Evolutionary conservation across 1,284 basidiomycete species (phyloP).

Genomic region (Leccinum subrobustum): DNA sequence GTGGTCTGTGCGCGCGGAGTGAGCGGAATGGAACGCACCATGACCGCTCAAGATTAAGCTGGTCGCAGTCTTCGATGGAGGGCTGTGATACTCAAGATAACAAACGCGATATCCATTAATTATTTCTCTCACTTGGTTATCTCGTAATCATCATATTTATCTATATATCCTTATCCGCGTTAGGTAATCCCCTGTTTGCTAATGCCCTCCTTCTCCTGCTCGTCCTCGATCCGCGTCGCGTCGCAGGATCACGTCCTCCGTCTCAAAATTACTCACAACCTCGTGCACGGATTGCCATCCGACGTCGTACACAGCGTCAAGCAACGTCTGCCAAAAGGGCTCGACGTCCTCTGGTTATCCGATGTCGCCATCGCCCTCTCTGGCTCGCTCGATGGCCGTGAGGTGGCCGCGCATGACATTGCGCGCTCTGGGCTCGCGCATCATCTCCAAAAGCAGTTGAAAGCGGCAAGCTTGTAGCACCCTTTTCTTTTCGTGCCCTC

Average conservation of each 20-base stretch:
- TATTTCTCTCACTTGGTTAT: constrained; percentile 30
- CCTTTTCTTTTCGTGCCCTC: constrained; percentile 11
- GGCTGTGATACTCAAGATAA: constrained; percentile 34
- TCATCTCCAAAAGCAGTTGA: constrained; percentile 51
- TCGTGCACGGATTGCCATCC: constrained; percentile 41
- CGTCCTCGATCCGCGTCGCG: constrained; percentile 34
- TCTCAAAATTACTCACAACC: constrained; percentile 37
- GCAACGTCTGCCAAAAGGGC: constrained; percentile 42
- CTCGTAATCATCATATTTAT: constrained; percentile 19
- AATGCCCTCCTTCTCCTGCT: constrained; percentile 39
- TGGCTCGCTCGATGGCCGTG: constrained; percentile 47
- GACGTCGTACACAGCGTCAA: constrained; percentile 32
- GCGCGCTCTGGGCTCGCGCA: constrained; percentile 48
- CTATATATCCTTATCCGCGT: constrained; percentile 10
- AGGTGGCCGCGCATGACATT: constrained; percentile 41
- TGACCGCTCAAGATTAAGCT: constrained; percentile 20
- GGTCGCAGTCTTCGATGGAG: constrained; percentile 19
- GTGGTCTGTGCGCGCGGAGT: constrained; percentile 5
- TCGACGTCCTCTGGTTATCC: constrained; percentile 20
- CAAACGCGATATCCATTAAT: neutral
- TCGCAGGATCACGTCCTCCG: constrained; percentile 33
- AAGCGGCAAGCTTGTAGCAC: constrained; percentile 39
- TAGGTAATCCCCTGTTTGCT: neutral
- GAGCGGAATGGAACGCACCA: constrained; percentile 28
- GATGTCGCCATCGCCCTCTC: constrained; percentile 42